phyloP scores from a whole-genome alignment of 2,329 filamentous ascomycete species.

The Capronia coronata region DNA sequence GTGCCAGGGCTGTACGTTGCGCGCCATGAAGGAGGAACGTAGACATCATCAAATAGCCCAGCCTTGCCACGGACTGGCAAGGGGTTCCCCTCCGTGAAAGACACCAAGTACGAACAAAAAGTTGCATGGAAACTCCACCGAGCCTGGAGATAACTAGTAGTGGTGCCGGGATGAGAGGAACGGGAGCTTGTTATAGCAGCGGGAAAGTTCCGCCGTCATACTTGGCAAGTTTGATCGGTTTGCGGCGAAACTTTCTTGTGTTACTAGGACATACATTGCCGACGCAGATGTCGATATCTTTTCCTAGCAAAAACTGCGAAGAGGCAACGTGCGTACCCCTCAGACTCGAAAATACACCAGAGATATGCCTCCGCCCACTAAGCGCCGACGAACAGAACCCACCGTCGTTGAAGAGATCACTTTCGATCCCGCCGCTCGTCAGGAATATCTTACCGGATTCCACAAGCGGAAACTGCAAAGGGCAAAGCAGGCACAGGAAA shows the following conservation, averaged over 20 bases:
- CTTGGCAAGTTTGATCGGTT: background rate
- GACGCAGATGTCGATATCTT: background rate
- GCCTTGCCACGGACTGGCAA: too few species aligned
- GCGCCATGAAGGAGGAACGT: too few species aligned
- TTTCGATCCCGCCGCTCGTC: constrained; percentile 72
- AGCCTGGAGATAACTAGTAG: too few species aligned
- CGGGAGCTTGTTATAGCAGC: background rate
- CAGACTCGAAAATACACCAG: background rate
- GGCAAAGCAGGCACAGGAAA: constrained; percentile 75
- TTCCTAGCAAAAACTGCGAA: too few species aligned
- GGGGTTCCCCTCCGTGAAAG: too few species aligned
- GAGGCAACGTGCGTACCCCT: too few species aligned
- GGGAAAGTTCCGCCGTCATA: background rate
- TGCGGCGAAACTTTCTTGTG: background rate
- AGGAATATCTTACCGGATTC: constrained; percentile 90
- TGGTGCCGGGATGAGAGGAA: too few species aligned
- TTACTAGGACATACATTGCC: too few species aligned
- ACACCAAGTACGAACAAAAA: too few species aligned
- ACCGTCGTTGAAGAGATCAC: constrained; percentile 67
- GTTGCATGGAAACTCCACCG: too few species aligned
- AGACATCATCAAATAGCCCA: too few species aligned
- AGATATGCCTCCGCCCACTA: constrained; percentile 52
- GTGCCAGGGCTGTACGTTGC: too few species aligned
- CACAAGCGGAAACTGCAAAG: constrained; percentile 89
- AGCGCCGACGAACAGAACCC: constrained; percentile 57